These are phyloP conservation scores for Herpetospermum pedunculosum DNA, from an alignment of 306 rosid genomes.

Conservation along the genomic window DNA sequence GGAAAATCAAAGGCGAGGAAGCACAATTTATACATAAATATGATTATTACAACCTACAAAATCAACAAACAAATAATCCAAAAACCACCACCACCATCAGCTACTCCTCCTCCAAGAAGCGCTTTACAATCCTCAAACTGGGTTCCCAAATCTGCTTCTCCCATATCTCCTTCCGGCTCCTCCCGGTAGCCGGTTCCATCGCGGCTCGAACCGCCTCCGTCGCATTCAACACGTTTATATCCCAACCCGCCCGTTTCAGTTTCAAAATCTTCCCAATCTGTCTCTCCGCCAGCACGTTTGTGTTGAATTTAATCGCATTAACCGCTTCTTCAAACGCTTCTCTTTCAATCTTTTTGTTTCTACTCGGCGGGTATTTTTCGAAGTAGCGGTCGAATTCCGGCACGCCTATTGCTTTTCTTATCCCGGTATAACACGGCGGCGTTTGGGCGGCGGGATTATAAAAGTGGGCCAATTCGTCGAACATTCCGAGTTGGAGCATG, in stretches of 20 bases:
- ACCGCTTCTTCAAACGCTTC: background rate
- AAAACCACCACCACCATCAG: too few species aligned
- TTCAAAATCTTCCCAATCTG: background rate
- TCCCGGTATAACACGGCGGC: background rate
- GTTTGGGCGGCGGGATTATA: background rate
- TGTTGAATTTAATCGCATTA: background rate
- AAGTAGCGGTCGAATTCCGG: background rate
- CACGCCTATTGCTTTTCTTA: background rate
- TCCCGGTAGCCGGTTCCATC: background rate
- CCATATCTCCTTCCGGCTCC: constrained; percentile 47
- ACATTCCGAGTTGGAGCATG: background rate
- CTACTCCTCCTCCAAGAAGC: constrained; percentile 65
- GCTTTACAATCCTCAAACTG: constrained; percentile 80
- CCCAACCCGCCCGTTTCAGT: constrained; percentile 2
- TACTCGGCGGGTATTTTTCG: background rate
- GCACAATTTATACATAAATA: background rate
- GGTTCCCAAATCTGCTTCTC: constrained; percentile 51
- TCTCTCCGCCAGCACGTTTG: background rate
- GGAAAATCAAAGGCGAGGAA: background rate
- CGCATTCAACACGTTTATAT: background rate
- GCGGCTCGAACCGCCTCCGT: background rate
- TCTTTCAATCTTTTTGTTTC: background rate
- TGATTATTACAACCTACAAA: background rate
- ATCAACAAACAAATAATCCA: background rate
- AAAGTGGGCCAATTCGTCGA: background rate